Percentiles rank a stretch among this genome's conserved stretches.
Evolutionary conservation across 441 rosid species (phyloP).

Genomic region (Pelargonium exstipulatum): DNA sequence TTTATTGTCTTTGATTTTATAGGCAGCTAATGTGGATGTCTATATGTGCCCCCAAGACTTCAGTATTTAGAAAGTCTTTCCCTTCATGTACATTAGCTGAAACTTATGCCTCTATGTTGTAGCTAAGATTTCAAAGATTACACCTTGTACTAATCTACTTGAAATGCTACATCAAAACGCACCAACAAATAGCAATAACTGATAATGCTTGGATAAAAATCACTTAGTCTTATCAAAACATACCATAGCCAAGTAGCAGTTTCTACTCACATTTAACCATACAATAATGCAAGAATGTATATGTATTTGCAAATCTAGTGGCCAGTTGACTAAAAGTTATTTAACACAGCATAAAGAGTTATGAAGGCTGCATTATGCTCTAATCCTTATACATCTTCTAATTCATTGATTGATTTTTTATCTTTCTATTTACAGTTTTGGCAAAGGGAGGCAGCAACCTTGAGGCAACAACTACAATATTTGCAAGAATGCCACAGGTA

Average conservation of each 20-base stretch:
- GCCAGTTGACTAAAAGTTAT: not conserved
- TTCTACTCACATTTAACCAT: not conserved
- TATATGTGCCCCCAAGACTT: no score
- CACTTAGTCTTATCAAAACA: not conserved
- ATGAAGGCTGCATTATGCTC: not conserved
- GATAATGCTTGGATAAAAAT: not conserved
- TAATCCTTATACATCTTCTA: not conserved
- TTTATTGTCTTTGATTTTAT: not conserved
- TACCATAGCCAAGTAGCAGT: not conserved
- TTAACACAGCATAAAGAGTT: not conserved
- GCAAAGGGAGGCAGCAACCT: conserved; percentile 64
- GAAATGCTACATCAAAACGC: not conserved
- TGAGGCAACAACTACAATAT: conserved; percentile 57
- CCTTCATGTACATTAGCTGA: not conserved
- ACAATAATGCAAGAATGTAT: not conserved
- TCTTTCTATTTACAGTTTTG: conserved; percentile 43
- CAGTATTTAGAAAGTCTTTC: no score
- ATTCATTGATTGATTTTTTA: not conserved
- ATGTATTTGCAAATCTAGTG: not conserved
- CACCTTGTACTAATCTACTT: not conserved
- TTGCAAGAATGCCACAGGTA: conserved; percentile 69
- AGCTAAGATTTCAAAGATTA: not conserved
- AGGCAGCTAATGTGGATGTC: not conserved
- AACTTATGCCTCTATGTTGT: not conserved
- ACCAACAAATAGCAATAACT: not conserved